A percentile compares a stretch with the other conserved stretches of the same genome.
phyloP scores from a whole-genome alignment of 257 asterid genomes.

The Lithospermum erythrorhizon region DNA sequence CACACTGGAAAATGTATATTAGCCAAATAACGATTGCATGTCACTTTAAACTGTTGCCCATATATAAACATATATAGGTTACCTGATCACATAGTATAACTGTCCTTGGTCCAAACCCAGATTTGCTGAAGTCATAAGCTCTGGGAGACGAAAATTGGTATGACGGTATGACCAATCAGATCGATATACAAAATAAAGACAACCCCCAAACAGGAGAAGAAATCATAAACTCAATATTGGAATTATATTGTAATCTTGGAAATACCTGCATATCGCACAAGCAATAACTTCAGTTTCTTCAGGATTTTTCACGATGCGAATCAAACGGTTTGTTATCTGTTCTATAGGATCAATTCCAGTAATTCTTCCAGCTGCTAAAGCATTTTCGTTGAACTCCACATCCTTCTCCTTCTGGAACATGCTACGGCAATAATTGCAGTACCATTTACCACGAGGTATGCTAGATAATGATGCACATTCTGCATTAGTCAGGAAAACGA shows the following conservation, averaged over 20 bases:
- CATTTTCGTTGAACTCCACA: conserved; percentile 70
- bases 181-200: conserved; percentile 1
- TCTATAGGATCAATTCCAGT: conserved; percentile 62
- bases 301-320: conserved; percentile 72
- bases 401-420: conserved; percentile 77
- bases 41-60: conserved; percentile 7
- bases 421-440: conserved; percentile 87
- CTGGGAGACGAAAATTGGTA: conserved; percentile 27
- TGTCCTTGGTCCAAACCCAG: conserved; percentile 99
- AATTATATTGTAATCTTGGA: neutral
- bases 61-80: conserved; percentile 11
- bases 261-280: conserved; percentile 92
- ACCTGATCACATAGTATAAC: conserved; percentile 98
- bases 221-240: neutral
- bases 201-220: neutral
- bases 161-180: neutral
- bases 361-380: conserved; percentile 89
- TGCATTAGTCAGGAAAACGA: conserved; percentile 29
- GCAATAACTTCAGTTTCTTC: conserved; percentile 93
- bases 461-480: conserved; percentile 74
- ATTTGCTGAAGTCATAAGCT: conserved; percentile 88
- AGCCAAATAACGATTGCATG: conserved; percentile 12
- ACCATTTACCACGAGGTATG: conserved; percentile 93
- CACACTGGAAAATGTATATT: conserved; percentile 49
- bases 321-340: conserved; percentile 79